Conservation (phyloP, 768 basidiomycete genomes). For the Chalciporus pseudorubinellus region DNA sequence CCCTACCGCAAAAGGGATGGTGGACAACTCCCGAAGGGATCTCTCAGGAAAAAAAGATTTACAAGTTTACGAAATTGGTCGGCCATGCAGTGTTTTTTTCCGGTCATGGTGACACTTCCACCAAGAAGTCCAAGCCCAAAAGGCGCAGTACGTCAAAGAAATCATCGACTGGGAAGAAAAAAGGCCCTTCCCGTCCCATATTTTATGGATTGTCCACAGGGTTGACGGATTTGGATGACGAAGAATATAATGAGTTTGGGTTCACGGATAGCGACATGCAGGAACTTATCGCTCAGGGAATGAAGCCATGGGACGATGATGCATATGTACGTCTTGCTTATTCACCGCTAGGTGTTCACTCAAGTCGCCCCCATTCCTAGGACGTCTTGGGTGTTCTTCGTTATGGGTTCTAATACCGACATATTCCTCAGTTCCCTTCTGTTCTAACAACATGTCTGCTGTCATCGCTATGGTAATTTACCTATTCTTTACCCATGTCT, state of each 20-base stretch:
- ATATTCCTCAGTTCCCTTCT: too few relatives aligned
- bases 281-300: slow-evolving; percentile 37
- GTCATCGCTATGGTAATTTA: too few relatives aligned
- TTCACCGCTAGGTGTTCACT: background rate
- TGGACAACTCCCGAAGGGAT: slow-evolving; percentile 34
- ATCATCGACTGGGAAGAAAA: slow-evolving; percentile 3
- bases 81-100: background rate
- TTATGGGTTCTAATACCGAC: background rate
- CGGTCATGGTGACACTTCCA: background rate
- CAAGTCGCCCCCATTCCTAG: slow-evolving; percentile 1
- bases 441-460: background rate
- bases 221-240: background rate
- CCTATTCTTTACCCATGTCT: background rate
- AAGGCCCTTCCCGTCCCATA: background rate
- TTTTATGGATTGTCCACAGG: background rate
- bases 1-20: slow-evolving; percentile 46
- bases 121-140: background rate
- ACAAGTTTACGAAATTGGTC: background rate
- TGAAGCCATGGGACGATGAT: slow-evolving; percentile 47
- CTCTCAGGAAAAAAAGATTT: background rate
- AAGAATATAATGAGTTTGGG: slow-evolving; percentile 2
- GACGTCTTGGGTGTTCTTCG: slow-evolving; percentile 16
- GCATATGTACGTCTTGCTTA: slow-evolving; percentile 32
- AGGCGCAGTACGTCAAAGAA: background rate
- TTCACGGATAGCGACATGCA: slow-evolving; percentile 35